A percentile compares a stretch with the other conserved stretches of the same genome.
Conservation (phyloP, 148 eudicot genomes). For the Chenopodium quinoa region DNA sequence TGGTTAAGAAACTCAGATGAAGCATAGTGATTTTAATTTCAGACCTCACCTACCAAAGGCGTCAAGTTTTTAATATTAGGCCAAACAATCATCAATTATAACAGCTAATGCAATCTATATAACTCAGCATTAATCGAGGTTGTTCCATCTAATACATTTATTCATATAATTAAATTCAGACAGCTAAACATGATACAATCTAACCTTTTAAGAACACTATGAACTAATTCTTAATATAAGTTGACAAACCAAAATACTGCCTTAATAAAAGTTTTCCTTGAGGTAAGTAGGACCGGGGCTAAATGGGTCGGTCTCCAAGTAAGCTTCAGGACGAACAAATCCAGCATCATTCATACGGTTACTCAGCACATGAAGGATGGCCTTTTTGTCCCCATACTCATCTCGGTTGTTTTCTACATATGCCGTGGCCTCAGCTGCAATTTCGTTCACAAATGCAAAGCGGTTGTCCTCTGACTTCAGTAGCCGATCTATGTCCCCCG, state of each 20-base stretch:
- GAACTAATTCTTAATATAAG: not conserved
- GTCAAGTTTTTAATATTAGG: not conserved
- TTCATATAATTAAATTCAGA: not conserved
- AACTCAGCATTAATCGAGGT: not conserved
- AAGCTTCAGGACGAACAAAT: slow-evolving; percentile 72
- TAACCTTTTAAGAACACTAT: not conserved
- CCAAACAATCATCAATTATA: not conserved
- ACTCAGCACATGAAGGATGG: slow-evolving; percentile 86
- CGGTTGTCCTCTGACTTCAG: slow-evolving; percentile 78
- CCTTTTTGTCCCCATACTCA: slow-evolving; percentile 83
- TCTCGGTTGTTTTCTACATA: slow-evolving; percentile 81
- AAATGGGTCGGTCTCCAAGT: slow-evolving; percentile 61
- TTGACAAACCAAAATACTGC: not conserved
- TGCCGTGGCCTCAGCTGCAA: slow-evolving; percentile 80
- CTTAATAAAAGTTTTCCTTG: slow-evolving; percentile 44
- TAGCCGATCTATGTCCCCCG: slow-evolving; percentile 65
- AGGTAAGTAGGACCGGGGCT: slow-evolving; percentile 68
- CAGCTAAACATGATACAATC: not conserved
- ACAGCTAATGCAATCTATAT: not conserved
- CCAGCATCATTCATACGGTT: slow-evolving; percentile 92
- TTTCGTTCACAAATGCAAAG: slow-evolving; percentile 75
- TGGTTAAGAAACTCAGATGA: not conserved
- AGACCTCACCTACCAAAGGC: not conserved
- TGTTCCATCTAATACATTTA: not conserved
- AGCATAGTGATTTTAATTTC: not conserved